Percentiles rank a stretch among this genome's conserved stretches.
phyloP scores from a whole-genome alignment of 1,284 basidiomycete species.

The Heliocybe sulcata region DNA sequence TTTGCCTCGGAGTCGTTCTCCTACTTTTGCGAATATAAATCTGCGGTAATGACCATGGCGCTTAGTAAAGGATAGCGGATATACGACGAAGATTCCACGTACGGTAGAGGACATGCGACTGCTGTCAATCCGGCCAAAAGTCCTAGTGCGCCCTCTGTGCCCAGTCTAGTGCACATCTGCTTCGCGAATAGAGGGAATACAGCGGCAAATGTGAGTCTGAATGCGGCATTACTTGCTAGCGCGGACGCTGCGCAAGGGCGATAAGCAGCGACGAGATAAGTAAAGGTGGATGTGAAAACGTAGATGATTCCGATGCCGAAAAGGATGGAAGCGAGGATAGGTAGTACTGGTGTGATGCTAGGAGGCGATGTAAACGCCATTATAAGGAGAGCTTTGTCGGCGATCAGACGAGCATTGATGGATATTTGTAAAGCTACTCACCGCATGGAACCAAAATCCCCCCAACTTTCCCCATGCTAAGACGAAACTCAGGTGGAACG shows the following conservation, averaged over 20 bases:
- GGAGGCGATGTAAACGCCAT: conserved; percentile 68
- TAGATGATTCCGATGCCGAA: conserved; percentile 56
- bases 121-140: conserved; percentile 69
- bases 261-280: conserved; percentile 66
- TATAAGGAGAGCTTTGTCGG: conserved; percentile 51
- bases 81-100: conserved; percentile 18
- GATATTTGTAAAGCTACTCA: conserved; percentile 10
- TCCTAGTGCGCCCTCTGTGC: conserved; percentile 69
- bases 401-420: neutral
- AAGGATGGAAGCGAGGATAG: conserved; percentile 56
- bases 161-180: conserved; percentile 51
- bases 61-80: neutral
- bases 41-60: conserved; percentile 11
- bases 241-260: conserved; percentile 73
- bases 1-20: conserved; percentile 27
- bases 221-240: conserved; percentile 66
- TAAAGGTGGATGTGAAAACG: conserved; percentile 65
- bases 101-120: conserved; percentile 68
- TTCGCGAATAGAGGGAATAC: conserved; percentile 65
- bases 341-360: conserved; percentile 64
- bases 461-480: conserved; percentile 63
- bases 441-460: conserved; percentile 61
- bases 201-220: conserved; percentile 61
- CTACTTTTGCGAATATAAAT: conserved; percentile 33
- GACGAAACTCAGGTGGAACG: conserved; percentile 62